These are phyloP conservation scores for Kalmanozyma brasiliensis DNA, from an alignment of 1,284 basidiomycete genomes.

Conservation along the genomic window DNA sequence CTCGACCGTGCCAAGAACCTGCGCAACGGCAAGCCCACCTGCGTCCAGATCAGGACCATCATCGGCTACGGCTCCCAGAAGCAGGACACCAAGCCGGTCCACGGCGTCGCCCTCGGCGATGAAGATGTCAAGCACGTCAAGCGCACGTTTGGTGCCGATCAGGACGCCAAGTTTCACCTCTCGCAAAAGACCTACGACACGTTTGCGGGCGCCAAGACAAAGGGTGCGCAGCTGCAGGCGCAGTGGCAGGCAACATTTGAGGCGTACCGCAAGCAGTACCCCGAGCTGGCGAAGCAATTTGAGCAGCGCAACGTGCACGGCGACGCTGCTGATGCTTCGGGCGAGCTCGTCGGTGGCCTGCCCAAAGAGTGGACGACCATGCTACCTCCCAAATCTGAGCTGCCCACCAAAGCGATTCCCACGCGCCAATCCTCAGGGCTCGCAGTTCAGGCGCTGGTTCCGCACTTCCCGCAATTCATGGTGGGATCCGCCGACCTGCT, in stretches of 20 bases:
- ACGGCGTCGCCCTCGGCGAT: constrained; percentile 88
- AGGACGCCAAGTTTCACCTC: constrained; percentile 81
- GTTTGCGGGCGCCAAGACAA: constrained; percentile 75
- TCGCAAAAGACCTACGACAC: constrained; percentile 78
- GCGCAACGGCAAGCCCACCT: constrained; percentile 80
- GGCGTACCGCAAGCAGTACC: constrained; percentile 80
- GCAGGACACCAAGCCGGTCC: constrained; percentile 91
- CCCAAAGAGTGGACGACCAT: constrained; percentile 89
- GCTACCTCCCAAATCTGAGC: constrained; percentile 81
- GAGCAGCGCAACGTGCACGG: constrained; percentile 74
- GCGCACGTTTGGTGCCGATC: constrained; percentile 82
- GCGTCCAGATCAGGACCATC: constrained; percentile 85
- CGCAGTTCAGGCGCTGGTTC: constrained; percentile 79
- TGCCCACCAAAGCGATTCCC: constrained; percentile 82
- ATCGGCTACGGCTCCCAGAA: constrained; percentile 92
- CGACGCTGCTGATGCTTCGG: constrained; percentile 12
- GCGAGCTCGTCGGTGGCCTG: constrained; percentile 73
- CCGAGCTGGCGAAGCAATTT: constrained; percentile 84
- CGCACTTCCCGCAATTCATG: constrained; percentile 77
- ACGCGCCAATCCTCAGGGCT: constrained; percentile 92
- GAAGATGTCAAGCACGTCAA: constrained; percentile 88
- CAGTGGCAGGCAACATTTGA: constrained; percentile 80
- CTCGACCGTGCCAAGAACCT: constrained; percentile 80
- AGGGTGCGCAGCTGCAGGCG: constrained; percentile 78
- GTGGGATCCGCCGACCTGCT: constrained; percentile 92